phyloP scores from a whole-genome alignment of 1,139 yeast species.

The Blastobotrys niveus region DNA sequence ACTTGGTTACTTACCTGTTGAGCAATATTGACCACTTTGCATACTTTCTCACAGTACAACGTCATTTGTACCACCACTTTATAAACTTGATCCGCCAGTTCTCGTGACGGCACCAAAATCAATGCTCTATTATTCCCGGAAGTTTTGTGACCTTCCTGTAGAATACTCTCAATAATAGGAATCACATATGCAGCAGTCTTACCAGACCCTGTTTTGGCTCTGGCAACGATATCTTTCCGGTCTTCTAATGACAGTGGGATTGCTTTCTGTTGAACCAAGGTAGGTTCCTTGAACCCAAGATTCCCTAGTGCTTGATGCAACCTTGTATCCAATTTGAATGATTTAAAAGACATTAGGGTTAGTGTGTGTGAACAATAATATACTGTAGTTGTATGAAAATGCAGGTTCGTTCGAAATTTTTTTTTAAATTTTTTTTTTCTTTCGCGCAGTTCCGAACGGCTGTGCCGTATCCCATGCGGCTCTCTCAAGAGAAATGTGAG shows the following conservation, averaged over 20 bases:
- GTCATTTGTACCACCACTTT: conserved; percentile 64
- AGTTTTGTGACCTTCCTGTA: conserved; percentile 35
- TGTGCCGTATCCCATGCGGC: neutral
- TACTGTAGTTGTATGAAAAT: neutral
- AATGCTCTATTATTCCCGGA: conserved; percentile 38
- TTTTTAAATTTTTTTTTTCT: conserved; percentile 8
- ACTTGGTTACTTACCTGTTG: conserved; percentile 69
- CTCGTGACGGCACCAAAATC: conserved; percentile 79
- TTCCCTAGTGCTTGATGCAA: conserved; percentile 70
- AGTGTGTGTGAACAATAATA: neutral
- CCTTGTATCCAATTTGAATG: conserved; percentile 60
- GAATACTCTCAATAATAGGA: conserved; percentile 67
- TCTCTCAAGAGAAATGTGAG: too few relatives aligned
- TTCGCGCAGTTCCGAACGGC: conserved; percentile 13
- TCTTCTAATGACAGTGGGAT: conserved; percentile 86
- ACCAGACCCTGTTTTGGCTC: conserved; percentile 88
- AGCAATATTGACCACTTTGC: conserved; percentile 68
- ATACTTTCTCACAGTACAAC: conserved; percentile 61
- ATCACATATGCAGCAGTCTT: conserved; percentile 80
- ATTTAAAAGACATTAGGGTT: conserved; percentile 21
- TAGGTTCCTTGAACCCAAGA: conserved; percentile 77
- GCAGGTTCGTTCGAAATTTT: neutral
- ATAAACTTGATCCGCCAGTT: conserved; percentile 76
- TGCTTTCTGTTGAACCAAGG: conserved; percentile 85
- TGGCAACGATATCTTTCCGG: conserved; percentile 78